Evolutionary conservation across 257 asterid genomes (phyloP), one percentile per base, ranked within the genome.

Genomic region (Anisodus acutangulus): DNA sequence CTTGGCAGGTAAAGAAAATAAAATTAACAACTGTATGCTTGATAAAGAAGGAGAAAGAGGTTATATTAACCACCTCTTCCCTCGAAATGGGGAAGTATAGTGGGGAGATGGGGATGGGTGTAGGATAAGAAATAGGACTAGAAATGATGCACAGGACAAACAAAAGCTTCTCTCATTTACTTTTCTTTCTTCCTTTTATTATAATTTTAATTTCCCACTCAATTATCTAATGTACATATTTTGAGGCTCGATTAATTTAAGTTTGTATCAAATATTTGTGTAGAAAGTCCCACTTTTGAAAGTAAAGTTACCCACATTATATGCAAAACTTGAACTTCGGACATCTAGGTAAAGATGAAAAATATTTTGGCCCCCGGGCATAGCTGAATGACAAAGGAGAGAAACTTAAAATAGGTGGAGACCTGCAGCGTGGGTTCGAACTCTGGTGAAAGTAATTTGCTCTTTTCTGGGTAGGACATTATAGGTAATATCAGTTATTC

Each of bases 91-190:
- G 87, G 85, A 89, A 82, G 80, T 80, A 62, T 57, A 74, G 66
- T 37, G 76, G 78, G 78, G 85, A 74, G 49, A 89, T 41, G 64
- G 83, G 39, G 83, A 87, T 78, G 84, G 88, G 87, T 64, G 90
- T 60, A 88, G 81, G 78, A 85, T 79, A 85, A 86, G 82, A 84
- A 83, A 88, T 79, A 82, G 70, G 82, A 82, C 86, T 79, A 83
- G 84, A 83, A 70, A 63, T 16, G 78, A 80, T 83, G 86, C 88
- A 86, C 80, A 53, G 82, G 74, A 78, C 84, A 85, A 41, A 78
- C 57, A 85, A 85, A 87, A 85, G 58, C 60, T 55, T 76, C 60
- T 86, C 79, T 39, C 9, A 60, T 53, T 79, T 86, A 17, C 66
- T 87, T 82, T 76, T 80, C 70, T 67, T 67, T 9, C 51, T 49